These are phyloP conservation scores for Tylopilus rubrobrunneus DNA, from an alignment of 768 basidiomycete genomes.

Conservation along the genomic window DNA sequence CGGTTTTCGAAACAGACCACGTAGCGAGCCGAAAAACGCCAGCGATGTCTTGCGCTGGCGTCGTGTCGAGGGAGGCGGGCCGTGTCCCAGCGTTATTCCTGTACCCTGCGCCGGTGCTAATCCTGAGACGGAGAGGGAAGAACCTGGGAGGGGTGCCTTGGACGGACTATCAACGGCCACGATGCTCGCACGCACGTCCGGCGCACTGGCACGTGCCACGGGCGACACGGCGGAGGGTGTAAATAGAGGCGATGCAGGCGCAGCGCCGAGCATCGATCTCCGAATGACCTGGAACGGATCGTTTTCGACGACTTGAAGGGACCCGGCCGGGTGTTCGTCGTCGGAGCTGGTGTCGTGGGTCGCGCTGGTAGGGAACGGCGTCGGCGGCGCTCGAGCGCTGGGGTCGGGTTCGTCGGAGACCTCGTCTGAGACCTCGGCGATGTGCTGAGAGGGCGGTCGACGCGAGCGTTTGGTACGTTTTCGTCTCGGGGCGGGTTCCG, in stretches of 20 bases:
- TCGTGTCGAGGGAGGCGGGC: background rate
- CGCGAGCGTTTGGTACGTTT: conserved; percentile 7
- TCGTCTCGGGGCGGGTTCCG: background rate
- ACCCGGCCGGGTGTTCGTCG: conserved; percentile 11
- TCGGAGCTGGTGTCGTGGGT: conserved; percentile 18
- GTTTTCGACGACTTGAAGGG: conserved; percentile 25
- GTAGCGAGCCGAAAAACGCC: conserved; percentile 25
- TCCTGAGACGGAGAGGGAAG: background rate
- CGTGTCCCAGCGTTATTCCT: background rate
- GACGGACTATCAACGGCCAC: background rate
- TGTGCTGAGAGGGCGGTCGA: conserved; percentile 24
- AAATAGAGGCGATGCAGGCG: background rate
- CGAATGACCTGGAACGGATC: conserved; percentile 22
- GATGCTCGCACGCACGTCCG: conserved; percentile 1
- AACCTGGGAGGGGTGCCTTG: background rate
- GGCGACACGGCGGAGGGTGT: background rate
- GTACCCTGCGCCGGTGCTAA: background rate
- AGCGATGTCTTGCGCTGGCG: conserved; percentile 22
- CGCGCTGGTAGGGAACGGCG: background rate
- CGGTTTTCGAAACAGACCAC: conserved; percentile 25
- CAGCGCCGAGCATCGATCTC: conserved; percentile 1
- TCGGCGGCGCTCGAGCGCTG: background rate
- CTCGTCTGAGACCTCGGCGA: conserved; percentile 24
- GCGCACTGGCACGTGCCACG: background rate
- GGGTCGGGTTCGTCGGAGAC: conserved; percentile 2